Conservation (phyloP, 225 moss, liverwort and hornwort species). For the Pleurozium schreberi region DNA sequence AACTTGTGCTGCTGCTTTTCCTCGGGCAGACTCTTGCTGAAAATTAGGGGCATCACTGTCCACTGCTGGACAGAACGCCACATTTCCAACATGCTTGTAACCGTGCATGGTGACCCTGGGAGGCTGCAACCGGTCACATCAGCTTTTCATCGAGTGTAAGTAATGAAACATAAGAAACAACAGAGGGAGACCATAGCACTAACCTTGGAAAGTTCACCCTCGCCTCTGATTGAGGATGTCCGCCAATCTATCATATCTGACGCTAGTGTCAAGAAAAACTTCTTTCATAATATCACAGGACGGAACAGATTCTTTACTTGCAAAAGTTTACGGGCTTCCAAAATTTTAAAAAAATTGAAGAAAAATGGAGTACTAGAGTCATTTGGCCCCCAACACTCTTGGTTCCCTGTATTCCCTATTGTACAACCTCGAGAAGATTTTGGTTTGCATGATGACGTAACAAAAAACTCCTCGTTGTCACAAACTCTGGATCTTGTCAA, state of each 20-base stretch:
- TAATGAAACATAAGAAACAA: not conserved
- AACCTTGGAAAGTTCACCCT: constrained; percentile 73
- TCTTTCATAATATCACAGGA: not conserved
- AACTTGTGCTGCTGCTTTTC: constrained; percentile 71
- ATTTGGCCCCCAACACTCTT: not conserved
- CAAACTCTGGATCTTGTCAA: not conserved
- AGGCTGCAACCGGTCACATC: constrained; percentile 32
- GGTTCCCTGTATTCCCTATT: not conserved
- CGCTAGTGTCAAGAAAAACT: not conserved
- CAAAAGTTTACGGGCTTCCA: not conserved
- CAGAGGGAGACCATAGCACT: not conserved
- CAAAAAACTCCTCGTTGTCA: not conserved
- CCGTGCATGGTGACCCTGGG: constrained; percentile 50
- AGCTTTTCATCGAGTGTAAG: not conserved
- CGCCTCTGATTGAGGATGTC: constrained; percentile 80
- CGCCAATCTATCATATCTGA: constrained; percentile 90
- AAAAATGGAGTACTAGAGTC: not conserved
- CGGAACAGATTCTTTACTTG: not conserved
- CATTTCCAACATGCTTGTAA: constrained; percentile 84
- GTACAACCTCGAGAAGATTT: not conserved
- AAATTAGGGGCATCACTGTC: constrained; percentile 53
- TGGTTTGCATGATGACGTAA: not conserved
- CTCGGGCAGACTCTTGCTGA: constrained; percentile 59
- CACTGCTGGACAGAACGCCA: constrained; percentile 58
- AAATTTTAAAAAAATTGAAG: not conserved